Evolutionary conservation across 2,329 filamentous ascomycete species (phyloP).

Genomic region (Plectosphaerella sp.): DNA sequence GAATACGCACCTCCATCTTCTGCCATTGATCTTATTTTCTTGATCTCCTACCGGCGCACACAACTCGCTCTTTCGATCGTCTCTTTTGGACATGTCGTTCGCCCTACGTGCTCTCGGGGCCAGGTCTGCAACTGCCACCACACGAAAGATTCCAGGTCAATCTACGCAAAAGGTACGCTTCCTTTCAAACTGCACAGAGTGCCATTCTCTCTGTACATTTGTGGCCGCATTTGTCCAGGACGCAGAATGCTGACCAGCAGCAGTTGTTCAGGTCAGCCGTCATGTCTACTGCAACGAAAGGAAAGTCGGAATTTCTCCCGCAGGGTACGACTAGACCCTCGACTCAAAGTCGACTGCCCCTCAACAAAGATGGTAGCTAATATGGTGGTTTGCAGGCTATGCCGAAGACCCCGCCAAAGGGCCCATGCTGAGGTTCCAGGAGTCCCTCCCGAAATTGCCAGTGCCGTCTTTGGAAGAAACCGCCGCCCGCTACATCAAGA

Average conservation of each 20-base stretch:
- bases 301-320: slow-evolving; percentile 56
- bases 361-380: too few relatives aligned
- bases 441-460: slow-evolving; percentile 75
- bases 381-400: slow-evolving; percentile 52
- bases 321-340: slow-evolving; percentile 31
- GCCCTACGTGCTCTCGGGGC: slow-evolving; percentile 13
- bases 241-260: neutral
- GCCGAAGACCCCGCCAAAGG: slow-evolving; percentile 76
- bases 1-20: too few relatives aligned
- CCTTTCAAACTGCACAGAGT: too few relatives aligned
- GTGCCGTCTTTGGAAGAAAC: slow-evolving; percentile 82
- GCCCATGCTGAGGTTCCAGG: slow-evolving; percentile 78
- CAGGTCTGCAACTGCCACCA: slow-evolving; percentile 9
- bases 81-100: slow-evolving; percentile 9
- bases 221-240: too few relatives aligned
- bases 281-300: slow-evolving; percentile 49
- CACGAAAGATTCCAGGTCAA: neutral
- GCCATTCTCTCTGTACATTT: too few relatives aligned
- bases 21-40: too few relatives aligned
- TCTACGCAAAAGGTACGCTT: too few relatives aligned
- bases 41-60: too few relatives aligned
- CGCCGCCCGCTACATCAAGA: slow-evolving; percentile 73
- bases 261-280: slow-evolving; percentile 16
- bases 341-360: too few relatives aligned
- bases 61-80: too few relatives aligned